phyloP scores from a whole-genome alignment of 768 basidiomycete genomes.

The Lenzites betulinus region DNA sequence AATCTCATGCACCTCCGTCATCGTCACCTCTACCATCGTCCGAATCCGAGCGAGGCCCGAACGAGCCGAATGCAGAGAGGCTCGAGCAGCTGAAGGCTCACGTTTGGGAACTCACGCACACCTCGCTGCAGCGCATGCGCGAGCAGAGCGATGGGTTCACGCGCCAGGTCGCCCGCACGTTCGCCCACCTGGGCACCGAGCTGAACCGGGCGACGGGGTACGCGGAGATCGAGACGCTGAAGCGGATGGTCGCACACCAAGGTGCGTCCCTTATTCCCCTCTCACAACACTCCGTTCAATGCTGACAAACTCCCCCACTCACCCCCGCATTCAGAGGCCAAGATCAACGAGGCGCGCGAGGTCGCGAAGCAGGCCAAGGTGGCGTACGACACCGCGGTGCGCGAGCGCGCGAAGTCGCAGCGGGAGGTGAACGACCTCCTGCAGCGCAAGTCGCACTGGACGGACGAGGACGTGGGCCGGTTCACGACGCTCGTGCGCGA shows the following conservation, averaged over 20 bases:
- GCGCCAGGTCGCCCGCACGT: conserved; percentile 52
- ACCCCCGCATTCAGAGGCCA: conserved; percentile 54
- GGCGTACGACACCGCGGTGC: conserved; percentile 77
- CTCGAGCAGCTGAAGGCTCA: conserved; percentile 19
- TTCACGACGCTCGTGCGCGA: conserved; percentile 90
- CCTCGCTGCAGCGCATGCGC: conserved; percentile 43
- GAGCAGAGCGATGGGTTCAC: conserved; percentile 61
- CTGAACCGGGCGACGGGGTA: conserved; percentile 92
- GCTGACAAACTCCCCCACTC: too few species aligned
- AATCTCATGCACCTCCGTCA: neutral
- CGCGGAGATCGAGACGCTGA: conserved; percentile 82
- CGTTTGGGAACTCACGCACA: conserved; percentile 47
- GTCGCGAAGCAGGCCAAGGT: conserved; percentile 73
- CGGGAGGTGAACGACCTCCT: conserved; percentile 95
- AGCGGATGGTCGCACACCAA: conserved; percentile 74
- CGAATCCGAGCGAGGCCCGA: neutral
- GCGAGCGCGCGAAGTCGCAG: conserved; percentile 80
- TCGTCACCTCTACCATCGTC: neutral
- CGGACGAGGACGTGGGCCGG: conserved; percentile 78
- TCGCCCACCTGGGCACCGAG: conserved; percentile 74
- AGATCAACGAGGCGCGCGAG: conserved; percentile 65
- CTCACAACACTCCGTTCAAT: neutral
- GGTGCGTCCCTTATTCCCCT: conserved; percentile 50
- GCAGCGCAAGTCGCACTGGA: conserved; percentile 93
- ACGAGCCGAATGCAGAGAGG: conserved; percentile 1